Evolutionary conservation across 768 basidiomycete species (phyloP).

Genomic region (Tylopilus balloui): DNA sequence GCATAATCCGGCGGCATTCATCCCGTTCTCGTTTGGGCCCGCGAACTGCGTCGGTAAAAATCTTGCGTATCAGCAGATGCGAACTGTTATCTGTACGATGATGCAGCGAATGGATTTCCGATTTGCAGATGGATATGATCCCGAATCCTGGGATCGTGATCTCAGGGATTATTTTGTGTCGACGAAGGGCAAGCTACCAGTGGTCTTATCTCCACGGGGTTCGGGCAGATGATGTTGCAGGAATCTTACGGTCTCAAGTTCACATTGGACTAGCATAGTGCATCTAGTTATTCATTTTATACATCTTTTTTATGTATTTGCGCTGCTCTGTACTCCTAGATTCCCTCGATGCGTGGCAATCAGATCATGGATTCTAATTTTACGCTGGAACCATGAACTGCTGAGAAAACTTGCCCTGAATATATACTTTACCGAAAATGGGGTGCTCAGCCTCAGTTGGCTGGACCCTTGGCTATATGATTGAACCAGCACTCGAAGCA

Average conservation of each 20-base stretch:
- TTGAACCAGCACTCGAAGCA: neutral
- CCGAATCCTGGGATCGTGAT: constrained; percentile 30
- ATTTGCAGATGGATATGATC: constrained; percentile 37
- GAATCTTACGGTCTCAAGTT: constrained; percentile 9
- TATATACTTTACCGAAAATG: constrained; percentile 5
- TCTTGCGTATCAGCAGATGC: constrained; percentile 42
- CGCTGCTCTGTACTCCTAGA: constrained; percentile 14
- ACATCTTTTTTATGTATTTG: constrained; percentile 10
- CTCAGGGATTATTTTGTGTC: constrained; percentile 39
- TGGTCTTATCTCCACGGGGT: constrained; percentile 34
- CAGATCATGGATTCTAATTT: constrained; percentile 7
- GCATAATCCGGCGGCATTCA: constrained; percentile 37
- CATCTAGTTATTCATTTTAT: constrained; percentile 23
- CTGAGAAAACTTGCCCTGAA: constrained; percentile 8
- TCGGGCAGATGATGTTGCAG: constrained; percentile 15
- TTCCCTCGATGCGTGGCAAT: constrained; percentile 9
- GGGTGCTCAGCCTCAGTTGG: neutral
- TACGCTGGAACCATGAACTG: neutral
- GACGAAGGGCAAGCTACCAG: constrained; percentile 32
- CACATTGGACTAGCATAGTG: constrained; percentile 23
- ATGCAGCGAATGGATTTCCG: constrained; percentile 40
- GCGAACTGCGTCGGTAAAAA: constrained; percentile 43
- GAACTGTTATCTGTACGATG: constrained; percentile 35
- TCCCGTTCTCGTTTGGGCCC: constrained; percentile 45
- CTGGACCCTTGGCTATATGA: neutral